Base-by-base conservation (phyloP, 1,284 basidiomycete genomes). In the Marasmius tenuissimus region DNA sequence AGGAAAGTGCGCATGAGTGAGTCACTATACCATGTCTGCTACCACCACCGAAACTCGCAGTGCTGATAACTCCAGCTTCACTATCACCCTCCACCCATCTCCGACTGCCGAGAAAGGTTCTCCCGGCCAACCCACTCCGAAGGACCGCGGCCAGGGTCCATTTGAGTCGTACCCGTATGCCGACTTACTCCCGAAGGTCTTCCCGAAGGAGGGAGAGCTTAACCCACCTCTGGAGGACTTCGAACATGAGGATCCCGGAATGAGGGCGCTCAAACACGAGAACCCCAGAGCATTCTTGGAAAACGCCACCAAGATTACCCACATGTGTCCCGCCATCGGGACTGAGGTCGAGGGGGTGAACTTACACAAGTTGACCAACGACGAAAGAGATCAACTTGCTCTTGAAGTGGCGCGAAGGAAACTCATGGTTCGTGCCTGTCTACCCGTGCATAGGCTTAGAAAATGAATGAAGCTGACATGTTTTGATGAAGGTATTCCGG, bases 311-410 rank as follows among this genome's bases (percentile, higher is more conserved):
- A 76, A 65, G n/a, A 69, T 77, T 14, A 70, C 71, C 39, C 69
- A 85, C 59, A 66, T 87, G 57, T 84, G 79, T 64, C 85, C 85
- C 1, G 82, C 80, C 68, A 70, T 89, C 60, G 88, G 87, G 47
- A 83, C 85, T 16, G 85, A 86, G 65, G 71, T 89, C 62, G 70
- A 70, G n/a, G 86, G 86, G 5, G 75, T 88, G 9, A 83, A 88
- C 66, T 75, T 89, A 57, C 83, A 82, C 9, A 68, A 86, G 66
- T 78, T 89, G 38, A 77, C 73, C 45, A 74, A 78, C 16, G 81
- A 79, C 56, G 85, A 85, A 3, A 76, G 85, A 16, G 84, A 89
- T 65, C 85, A 89, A 68, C 80, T 89, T 40, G 86, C 87, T 0
- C 75, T 88, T 14, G 80, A 78, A 61, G 78, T 83, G 16, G 87